A percentile compares a stretch with the other conserved stretches of the same genome.
These are phyloP conservation scores for Aurifilum marmelostoma DNA, from an alignment of 2,329 filamentous ascomycete genomes.

Conservation along the genomic window DNA sequence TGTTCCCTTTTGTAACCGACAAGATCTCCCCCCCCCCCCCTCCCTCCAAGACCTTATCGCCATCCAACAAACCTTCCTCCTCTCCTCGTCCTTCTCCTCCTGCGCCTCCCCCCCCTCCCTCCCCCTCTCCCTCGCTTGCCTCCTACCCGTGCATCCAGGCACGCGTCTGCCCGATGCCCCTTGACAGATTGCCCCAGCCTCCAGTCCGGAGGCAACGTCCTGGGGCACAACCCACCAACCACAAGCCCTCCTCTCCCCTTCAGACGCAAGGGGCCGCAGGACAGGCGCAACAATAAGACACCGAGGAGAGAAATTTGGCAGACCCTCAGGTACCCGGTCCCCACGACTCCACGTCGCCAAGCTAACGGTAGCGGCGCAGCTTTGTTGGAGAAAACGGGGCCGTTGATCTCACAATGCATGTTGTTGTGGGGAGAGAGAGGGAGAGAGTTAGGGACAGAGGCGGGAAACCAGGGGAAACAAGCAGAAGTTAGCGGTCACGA, in stretches of 20 bases:
- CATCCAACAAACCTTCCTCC: too few species aligned
- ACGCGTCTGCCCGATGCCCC: neutral
- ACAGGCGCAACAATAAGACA: conserved; percentile 20
- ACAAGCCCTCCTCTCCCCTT: too few species aligned
- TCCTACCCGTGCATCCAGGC: neutral
- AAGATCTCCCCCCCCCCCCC: too few species aligned
- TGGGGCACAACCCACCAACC: neutral
- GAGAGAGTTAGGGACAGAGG: too few species aligned
- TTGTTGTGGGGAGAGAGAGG: conserved; percentile 1
- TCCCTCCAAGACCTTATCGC: neutral
- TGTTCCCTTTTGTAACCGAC: conserved; percentile 3
- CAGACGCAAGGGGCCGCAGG: neutral
- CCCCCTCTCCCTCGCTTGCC: neutral
- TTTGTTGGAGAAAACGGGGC: conserved; percentile 2
- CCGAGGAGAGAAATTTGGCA: neutral
- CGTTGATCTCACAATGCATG: neutral
- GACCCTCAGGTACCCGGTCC: neutral
- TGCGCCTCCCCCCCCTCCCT: neutral
- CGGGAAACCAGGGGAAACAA: neutral
- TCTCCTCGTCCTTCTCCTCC: neutral
- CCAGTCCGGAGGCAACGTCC: conserved; percentile 14
- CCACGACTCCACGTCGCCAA: neutral
- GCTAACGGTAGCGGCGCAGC: neutral
- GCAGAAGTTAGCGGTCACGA: neutral
- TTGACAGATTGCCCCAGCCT: neutral